These are phyloP conservation scores for Smallanthus sonchifolius DNA, from an alignment of 129 eudicot genomes.

Conservation along the genomic window DNA sequence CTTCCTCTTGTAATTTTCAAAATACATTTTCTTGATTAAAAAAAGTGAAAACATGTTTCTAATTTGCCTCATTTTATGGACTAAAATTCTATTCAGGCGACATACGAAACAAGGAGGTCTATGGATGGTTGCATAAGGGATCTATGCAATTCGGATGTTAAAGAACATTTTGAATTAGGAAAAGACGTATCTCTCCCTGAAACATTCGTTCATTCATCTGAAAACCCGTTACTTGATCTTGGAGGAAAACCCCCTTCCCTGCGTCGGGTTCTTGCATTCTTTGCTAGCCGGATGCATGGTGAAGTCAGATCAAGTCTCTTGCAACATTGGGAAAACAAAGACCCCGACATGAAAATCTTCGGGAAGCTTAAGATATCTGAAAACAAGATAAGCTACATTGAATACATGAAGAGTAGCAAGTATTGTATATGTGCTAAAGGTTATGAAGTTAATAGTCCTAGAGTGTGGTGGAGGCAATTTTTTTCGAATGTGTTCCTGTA, in stretches of 20 bases:
- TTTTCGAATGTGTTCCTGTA: constrained; percentile 42
- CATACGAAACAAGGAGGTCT: constrained; percentile 1
- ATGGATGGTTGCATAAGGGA: constrained; percentile 21
- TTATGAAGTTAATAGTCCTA: constrained; percentile 41
- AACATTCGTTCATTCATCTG: constrained; percentile 9
- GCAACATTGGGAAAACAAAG: constrained; percentile 16
- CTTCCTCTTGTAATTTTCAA: too few species aligned
- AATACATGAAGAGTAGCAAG: constrained; percentile 22
- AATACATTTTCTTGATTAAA: too few species aligned
- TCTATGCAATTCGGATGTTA: constrained; percentile 17
- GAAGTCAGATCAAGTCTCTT: neutral
- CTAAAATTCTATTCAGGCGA: neutral
- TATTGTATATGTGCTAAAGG: constrained; percentile 37
- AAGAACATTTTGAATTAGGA: constrained; percentile 13
- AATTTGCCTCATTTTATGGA: neutral
- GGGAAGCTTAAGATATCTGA: neutral
- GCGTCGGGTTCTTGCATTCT: constrained; percentile 2
- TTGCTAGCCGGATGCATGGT: constrained; percentile 15
- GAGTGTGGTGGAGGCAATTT: constrained; percentile 44
- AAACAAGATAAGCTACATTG: neutral
- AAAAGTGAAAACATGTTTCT: too few species aligned
- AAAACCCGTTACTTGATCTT: constrained; percentile 1
- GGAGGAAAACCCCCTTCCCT: constrained; percentile 13
- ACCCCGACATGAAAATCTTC: constrained; percentile 5
- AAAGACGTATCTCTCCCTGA: constrained; percentile 16